Evolutionary conservation across 805 yeast genomes (phyloP), one percentile per base, ranked within the genome.

Genomic region (Myxozyma monticola): DNA sequence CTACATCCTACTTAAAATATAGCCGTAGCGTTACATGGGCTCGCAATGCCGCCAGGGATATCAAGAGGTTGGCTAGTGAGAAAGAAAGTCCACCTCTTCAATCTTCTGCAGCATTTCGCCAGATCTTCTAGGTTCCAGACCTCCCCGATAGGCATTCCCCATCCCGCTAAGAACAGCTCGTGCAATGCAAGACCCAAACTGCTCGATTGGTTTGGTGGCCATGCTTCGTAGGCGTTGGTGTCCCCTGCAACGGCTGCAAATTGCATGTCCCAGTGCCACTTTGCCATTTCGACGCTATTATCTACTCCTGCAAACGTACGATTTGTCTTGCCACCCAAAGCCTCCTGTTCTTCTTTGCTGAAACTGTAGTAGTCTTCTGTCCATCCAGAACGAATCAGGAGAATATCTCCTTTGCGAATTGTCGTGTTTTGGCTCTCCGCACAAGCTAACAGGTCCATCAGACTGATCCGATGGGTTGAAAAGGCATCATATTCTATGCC

Each of bases 1-100:
- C n/a, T n/a, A n/a, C n/a, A n/a, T n/a, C n/a, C n/a, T n/a, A n/a
- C n/a, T n/a, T 41, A 42, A 20, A 42, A 42, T 18, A 42, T 42
- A 1, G 45, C 45, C 8, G 34, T 24, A 1, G 80, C 77, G 57
- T 77, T 75, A 1, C 68, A 66, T 1, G 66, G 55, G n/a, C 65
- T 55, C 15, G 68, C 58, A 2, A 65, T 68, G 21, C 67, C 69
- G 12, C 68, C 67, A 2, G 49, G 53, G 7, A 61, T 63, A 39
- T 63, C 60, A 42, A 62, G 45, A 7, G 69, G 69, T 7, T 59
- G 65, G 21, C 63, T 57, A 12, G 61, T 48, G 40, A 65, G 51
- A 52, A 65, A 65, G 51, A 65, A 65, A 5, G 61, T 46, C 49
- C 56, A 64, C 22, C 67, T 49, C 18, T 52, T 47, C 25, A 38